These are phyloP conservation scores for Neospora caninum DNA, from an alignment of 169 alveolate genomes.

Conservation along the genomic window DNA sequence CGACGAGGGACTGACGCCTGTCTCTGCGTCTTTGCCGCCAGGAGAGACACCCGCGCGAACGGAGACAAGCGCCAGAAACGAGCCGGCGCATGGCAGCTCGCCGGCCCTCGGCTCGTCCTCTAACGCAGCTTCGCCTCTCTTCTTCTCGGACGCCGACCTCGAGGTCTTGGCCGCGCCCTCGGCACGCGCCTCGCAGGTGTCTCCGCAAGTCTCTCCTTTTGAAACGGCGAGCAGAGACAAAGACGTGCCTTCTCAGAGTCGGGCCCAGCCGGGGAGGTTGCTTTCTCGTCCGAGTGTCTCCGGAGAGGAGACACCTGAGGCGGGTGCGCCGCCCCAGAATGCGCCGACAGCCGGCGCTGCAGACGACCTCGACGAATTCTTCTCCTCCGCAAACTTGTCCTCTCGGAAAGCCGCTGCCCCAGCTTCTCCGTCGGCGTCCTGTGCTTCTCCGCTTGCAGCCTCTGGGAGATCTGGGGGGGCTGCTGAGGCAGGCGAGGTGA, in stretches of 20 bases:
- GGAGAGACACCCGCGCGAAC: no score
- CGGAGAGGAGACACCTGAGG: background rate
- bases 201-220: background rate
- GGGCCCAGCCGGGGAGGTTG: no score
- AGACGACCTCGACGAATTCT: background rate
- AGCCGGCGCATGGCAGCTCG: no score
- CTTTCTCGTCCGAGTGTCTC: no score
- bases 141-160: conserved; percentile 31
- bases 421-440: background rate
- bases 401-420: background rate
- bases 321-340: background rate
- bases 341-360: background rate
- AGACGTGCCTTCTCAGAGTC: no score
- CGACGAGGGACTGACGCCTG: no score
- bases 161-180: background rate
- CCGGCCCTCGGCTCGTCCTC: no score
- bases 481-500: no score
- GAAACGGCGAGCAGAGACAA: no score
- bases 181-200: background rate
- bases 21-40: no score
- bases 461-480: background rate
- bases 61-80: no score
- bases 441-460: background rate
- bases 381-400: background rate
- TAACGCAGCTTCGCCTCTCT: background rate